Percentiles rank a stretch among this genome's conserved stretches.
Evolutionary conservation across 78 protist species (phyloP).

Genomic region (Dictyostelium brefeldianum): DNA sequence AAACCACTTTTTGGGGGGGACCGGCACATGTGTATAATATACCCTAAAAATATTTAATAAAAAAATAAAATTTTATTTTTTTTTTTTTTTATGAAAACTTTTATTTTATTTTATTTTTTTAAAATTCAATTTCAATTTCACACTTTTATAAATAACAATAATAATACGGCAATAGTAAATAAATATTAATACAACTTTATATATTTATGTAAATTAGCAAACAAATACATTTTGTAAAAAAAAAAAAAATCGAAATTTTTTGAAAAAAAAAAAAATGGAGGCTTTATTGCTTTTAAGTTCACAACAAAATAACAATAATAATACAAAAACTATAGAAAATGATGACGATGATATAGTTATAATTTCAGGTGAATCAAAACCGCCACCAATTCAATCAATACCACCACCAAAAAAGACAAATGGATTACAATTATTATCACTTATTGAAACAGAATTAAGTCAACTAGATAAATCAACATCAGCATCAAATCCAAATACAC

Average conservation of each 20-base stretch:
- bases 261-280: conserved; percentile 7
- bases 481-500: not conserved
- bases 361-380: not conserved
- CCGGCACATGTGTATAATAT: too few species aligned
- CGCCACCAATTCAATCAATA: not conserved
- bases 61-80: too few species aligned
- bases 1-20: too few species aligned
- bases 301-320: not conserved
- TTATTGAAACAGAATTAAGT: not conserved
- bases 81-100: too few species aligned
- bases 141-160: too few species aligned
- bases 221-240: not conserved
- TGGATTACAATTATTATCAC: not conserved
- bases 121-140: too few species aligned
- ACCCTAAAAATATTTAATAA: too few species aligned
- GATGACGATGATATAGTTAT: not conserved
- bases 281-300: not conserved
- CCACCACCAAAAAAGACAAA: not conserved
- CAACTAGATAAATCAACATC: not conserved
- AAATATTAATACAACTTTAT: too few species aligned
- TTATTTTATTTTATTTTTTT: too few species aligned
- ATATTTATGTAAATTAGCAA: too few species aligned
- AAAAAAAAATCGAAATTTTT: too few species aligned
- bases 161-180: too few species aligned
- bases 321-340: not conserved